phyloP scores from a whole-genome alignment of 371 early-diverging fungal genomes.

The Mortierella sp. region DNA sequence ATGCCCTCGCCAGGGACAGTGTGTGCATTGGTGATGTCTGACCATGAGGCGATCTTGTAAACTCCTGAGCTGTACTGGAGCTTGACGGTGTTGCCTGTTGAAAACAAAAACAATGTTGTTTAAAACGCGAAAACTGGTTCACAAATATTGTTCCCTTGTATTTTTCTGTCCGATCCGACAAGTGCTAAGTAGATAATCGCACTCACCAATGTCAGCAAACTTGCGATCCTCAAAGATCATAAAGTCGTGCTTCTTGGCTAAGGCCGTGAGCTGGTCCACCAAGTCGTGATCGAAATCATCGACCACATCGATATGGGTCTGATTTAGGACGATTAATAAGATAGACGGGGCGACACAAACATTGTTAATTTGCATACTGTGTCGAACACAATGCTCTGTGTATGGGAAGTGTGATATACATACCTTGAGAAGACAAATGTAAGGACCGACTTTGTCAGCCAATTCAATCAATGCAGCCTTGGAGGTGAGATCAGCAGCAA shows the following conservation, averaged over 20 bases:
- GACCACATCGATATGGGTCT: constrained; percentile 96
- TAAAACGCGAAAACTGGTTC: not conserved
- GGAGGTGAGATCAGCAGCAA: constrained; percentile 91
- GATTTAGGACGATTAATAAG: not conserved
- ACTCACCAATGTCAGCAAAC: constrained; percentile 91
- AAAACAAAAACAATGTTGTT: not conserved
- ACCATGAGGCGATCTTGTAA: constrained; percentile 94
- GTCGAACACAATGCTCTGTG: too few species aligned
- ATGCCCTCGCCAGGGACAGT: constrained; percentile 96
- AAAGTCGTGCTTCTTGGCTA: constrained; percentile 91
- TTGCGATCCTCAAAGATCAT: constrained; percentile 98
- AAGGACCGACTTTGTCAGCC: constrained; percentile 91
- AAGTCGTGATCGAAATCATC: constrained; percentile 91
- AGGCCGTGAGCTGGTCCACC: constrained; percentile 73
- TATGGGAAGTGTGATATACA: too few species aligned
- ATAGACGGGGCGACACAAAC: too few species aligned
- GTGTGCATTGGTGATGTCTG: constrained; percentile 95
- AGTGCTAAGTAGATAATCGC: not conserved
- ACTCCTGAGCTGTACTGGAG: constrained; percentile 92
- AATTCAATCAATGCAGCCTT: constrained; percentile 87
- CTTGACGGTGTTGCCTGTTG: constrained; percentile 93
- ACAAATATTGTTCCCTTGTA: not conserved
- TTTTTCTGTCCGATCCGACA: not conserved
- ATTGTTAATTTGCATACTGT: too few species aligned
- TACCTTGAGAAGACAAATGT: constrained; percentile 94